These are phyloP conservation scores for Tuber microsphaerosporum DNA, from an alignment of 495 filamentous ascomycete species.

Conservation along the genomic window DNA sequence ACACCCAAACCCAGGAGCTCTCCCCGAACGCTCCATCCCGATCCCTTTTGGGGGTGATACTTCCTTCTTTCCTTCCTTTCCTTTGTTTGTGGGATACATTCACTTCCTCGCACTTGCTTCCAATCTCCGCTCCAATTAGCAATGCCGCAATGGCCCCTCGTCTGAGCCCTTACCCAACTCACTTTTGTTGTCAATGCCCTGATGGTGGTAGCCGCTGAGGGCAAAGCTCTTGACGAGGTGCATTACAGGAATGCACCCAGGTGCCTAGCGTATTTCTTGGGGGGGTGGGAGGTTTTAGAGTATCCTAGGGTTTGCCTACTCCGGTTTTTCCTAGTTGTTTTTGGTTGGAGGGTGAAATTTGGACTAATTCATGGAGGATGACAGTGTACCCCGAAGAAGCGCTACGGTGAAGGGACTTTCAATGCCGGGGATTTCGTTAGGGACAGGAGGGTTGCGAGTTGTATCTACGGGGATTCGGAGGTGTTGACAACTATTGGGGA, in stretches of 20 bases:
- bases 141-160: slow-evolving; percentile 13
- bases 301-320: slow-evolving; percentile 9
- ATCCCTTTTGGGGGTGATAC: background rate
- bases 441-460: slow-evolving; percentile 1
- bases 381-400: slow-evolving; percentile 15
- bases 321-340: background rate
- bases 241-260: background rate
- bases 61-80: background rate
- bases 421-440: slow-evolving; percentile 7
- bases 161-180: slow-evolving; percentile 6
- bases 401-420: background rate
- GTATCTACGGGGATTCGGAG: slow-evolving; percentile 7
- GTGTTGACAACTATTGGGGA: slow-evolving; percentile 4
- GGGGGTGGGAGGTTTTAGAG: background rate
- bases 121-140: background rate
- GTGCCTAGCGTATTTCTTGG: slow-evolving; percentile 7
- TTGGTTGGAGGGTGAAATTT: background rate
- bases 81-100: background rate
- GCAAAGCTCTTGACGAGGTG: background rate
- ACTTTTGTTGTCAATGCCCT: slow-evolving; percentile 7
- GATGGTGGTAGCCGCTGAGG: background rate
- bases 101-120: background rate
- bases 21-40: background rate
- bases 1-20: background rate
- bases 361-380: background rate